Conservation (phyloP, 169 alveolate species). For the Babesia caballi region DNA sequence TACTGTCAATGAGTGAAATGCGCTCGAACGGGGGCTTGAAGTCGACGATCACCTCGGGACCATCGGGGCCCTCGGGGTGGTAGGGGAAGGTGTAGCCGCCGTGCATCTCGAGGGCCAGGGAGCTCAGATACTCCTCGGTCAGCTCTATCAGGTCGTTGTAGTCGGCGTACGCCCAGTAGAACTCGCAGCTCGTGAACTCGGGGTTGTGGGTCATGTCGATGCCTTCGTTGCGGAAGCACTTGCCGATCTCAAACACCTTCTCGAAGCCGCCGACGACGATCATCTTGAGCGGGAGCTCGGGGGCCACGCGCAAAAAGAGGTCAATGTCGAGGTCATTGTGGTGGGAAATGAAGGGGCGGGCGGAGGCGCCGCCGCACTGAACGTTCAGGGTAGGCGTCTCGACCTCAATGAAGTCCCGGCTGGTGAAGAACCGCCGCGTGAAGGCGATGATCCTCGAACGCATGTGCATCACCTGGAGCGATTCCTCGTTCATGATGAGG, state of each 20-base stretch:
- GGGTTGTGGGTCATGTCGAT: constrained; percentile 87
- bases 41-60: constrained; percentile 89
- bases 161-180: constrained; percentile 91
- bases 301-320: constrained; percentile 90
- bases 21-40: constrained; percentile 97
- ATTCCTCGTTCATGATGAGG: constrained; percentile 89
- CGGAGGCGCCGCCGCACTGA: constrained; percentile 92
- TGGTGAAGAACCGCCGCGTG: constrained; percentile 85
- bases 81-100: constrained; percentile 92
- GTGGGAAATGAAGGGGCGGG: constrained; percentile 89
- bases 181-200: constrained; percentile 91
- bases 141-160: constrained; percentile 88
- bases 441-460: constrained; percentile 79
- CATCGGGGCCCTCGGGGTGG: constrained; percentile 94
- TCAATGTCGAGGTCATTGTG: constrained; percentile 88
- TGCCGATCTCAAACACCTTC: constrained; percentile 91
- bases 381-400: constrained; percentile 92
- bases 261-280: constrained; percentile 90
- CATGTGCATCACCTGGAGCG: constrained; percentile 88
- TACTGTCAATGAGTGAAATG: constrained; percentile 84
- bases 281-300: constrained; percentile 91
- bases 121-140: constrained; percentile 86
- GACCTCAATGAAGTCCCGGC: constrained; percentile 89
- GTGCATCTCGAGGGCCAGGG: constrained; percentile 80
- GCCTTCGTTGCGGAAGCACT: constrained; percentile 93